Evolutionary conservation across 257 asterid species (phyloP), one percentile per base, ranked within the genome.

Genomic region (Ligustrum vulgare): DNA sequence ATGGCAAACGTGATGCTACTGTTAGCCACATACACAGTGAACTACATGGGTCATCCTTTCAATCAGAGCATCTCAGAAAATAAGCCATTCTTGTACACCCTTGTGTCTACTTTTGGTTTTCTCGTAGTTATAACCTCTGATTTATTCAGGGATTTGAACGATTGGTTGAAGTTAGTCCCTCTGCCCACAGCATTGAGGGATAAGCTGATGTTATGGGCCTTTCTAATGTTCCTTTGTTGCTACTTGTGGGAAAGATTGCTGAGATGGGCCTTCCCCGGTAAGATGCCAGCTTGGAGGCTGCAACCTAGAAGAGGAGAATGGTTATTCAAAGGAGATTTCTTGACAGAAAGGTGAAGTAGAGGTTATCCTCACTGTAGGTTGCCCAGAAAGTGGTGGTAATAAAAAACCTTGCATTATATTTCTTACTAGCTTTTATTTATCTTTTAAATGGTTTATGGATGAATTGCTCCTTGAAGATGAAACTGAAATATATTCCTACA

Each of bases 1-100:
- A 94, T 94, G 98, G 98, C 89, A 63, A 87, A 94, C 34, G 71
- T 94, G 94, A 94, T 94, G 97, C 89, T 94, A 23, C 98, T 92
- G 81, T 97, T 94, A n/a, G 98, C 98, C 37, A 94, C 98, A 16
- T 92, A 90, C 77, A 97, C 98, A 12, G 98, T 92, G 78, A 94
- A 94, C 87, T 94, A 94, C 72, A 92, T 94, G 93, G 98, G 98
- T 10, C 98, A 92, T 76, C 98, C 97, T 69, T 94, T 94, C 85
- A 94, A 94, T 32, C 96, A 94, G 89, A 92, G 98, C 82, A 92
- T 94, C 64, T 80, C 92, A 0, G 94, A 94, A 67, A 92, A 94
- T 82, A 88, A 78, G 71, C 97, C 96, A 0, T 92, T 94, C 72
- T 35, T 65, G 70, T 87, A 82, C 32, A 93, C 98, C 13, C 89